Conservation (phyloP, 1,139 yeast genomes). For the Kodamaea sp. region DNA sequence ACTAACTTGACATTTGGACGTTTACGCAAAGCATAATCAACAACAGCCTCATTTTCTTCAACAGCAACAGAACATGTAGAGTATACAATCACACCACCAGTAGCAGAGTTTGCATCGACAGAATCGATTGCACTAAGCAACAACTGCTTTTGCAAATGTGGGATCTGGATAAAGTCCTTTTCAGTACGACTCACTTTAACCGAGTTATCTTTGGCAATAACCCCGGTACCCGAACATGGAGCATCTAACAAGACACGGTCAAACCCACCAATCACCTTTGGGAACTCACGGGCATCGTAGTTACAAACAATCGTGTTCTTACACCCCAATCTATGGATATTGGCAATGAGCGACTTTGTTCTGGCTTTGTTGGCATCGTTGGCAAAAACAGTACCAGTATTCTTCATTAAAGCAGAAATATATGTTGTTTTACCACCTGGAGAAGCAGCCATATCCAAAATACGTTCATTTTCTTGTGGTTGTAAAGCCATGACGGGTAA, state of each 20-base stretch:
- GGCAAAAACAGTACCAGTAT: slow-evolving; percentile 96
- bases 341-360: slow-evolving; percentile 93
- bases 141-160: slow-evolving; percentile 93
- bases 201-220: slow-evolving; percentile 93
- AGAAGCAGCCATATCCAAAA: slow-evolving; percentile 98
- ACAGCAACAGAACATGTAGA: slow-evolving; percentile 98
- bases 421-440: slow-evolving; percentile 99
- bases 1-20: slow-evolving; percentile 95
- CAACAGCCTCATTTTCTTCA: slow-evolving; percentile 97
- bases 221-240: slow-evolving; percentile 99
- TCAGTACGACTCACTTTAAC: slow-evolving; percentile 93
- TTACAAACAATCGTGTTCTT: slow-evolving; percentile 95
- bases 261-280: slow-evolving; percentile 96
- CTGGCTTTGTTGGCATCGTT: slow-evolving; percentile 96
- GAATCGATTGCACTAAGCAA: slow-evolving; percentile 94
- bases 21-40: slow-evolving; percentile 94
- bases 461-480: slow-evolving; percentile 93
- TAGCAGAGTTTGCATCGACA: slow-evolving; percentile 84
- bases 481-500: slow-evolving; percentile 96
- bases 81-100: slow-evolving; percentile 94
- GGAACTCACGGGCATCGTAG: slow-evolving; percentile 98
- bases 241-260: slow-evolving; percentile 95
- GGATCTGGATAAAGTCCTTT: slow-evolving; percentile 94
- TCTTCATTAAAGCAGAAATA: slow-evolving; percentile 94
- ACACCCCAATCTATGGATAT: slow-evolving; percentile 95